Evolutionary conservation across 306 rosid species (phyloP).

Genomic region (Quercus gilva): DNA sequence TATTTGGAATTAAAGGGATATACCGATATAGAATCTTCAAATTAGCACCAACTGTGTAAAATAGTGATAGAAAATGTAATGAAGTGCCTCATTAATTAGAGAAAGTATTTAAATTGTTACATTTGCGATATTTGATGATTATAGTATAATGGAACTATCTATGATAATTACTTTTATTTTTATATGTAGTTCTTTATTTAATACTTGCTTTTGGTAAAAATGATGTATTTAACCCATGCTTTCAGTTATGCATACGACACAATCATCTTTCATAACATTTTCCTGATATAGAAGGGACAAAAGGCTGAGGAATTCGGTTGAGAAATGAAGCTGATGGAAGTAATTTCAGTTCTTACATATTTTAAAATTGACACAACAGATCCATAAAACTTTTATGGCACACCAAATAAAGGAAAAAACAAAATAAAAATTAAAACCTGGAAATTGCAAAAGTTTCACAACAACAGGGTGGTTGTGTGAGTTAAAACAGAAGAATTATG

Average conservation of each 20-base stretch:
- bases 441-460: background rate
- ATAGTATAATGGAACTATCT: background rate
- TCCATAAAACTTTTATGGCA: background rate
- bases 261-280: background rate
- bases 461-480: background rate
- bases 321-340: background rate
- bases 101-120: background rate
- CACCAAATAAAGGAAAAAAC: background rate
- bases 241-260: background rate
- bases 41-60: background rate
- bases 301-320: background rate
- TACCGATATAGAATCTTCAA: background rate
- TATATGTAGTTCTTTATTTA: too few relatives aligned
- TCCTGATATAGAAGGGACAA: background rate
- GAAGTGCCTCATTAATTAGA: background rate
- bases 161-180: background rate
- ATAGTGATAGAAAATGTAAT: background rate
- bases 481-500: background rate
- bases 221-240: background rate
- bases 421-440: background rate
- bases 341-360: background rate
- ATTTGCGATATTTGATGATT: background rate
- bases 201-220: background rate
- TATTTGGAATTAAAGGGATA: background rate
- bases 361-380: too few relatives aligned